These are phyloP conservation scores for Balamuthia mandrillaris DNA, from an alignment of 208 protist genomes.

Conservation along the genomic window DNA sequence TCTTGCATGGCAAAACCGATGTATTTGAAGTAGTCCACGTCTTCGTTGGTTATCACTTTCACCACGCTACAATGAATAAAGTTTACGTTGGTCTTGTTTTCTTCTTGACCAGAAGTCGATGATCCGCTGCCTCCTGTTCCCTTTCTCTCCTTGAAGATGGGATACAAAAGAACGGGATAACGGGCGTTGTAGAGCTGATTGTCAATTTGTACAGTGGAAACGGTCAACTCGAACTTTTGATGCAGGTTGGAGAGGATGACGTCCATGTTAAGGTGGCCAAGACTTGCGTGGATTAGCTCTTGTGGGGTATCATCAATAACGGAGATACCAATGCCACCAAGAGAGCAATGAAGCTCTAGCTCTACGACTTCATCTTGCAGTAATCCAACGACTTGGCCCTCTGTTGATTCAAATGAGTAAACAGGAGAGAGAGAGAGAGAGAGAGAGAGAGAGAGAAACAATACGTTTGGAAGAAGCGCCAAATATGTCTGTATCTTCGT, in stretches of 20 bases:
- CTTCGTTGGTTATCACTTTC: neutral
- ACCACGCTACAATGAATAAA: conserved; percentile 3
- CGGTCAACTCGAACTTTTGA: conserved; percentile 1
- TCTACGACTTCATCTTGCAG: conserved; percentile 3
- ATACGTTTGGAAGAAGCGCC: no score
- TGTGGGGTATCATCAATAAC: conserved; percentile 28
- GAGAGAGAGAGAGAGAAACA: no score
- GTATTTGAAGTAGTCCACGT: conserved; percentile 27
- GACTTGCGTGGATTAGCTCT: conserved; percentile 3
- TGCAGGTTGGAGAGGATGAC: neutral
- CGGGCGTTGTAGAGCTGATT: conserved; percentile 4
- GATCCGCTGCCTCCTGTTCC: no score
- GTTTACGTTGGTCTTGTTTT: no score
- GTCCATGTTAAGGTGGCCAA: conserved; percentile 1
- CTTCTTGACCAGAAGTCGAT: no score
- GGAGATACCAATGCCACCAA: neutral
- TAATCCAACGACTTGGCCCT: no score
- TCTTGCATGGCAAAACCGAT: conserved; percentile 39
- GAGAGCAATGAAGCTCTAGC: conserved; percentile 27
- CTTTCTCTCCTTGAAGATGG: conserved; percentile 38
- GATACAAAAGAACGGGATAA: conserved; percentile 33
- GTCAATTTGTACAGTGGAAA: conserved; percentile 4
- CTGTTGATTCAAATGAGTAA: no score
- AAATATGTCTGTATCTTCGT: no score
- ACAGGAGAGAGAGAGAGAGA: no score